These are phyloP conservation scores for Hypomyces perniciosus DNA, from an alignment of 2,329 filamentous ascomycete genomes.

Conservation along the genomic window DNA sequence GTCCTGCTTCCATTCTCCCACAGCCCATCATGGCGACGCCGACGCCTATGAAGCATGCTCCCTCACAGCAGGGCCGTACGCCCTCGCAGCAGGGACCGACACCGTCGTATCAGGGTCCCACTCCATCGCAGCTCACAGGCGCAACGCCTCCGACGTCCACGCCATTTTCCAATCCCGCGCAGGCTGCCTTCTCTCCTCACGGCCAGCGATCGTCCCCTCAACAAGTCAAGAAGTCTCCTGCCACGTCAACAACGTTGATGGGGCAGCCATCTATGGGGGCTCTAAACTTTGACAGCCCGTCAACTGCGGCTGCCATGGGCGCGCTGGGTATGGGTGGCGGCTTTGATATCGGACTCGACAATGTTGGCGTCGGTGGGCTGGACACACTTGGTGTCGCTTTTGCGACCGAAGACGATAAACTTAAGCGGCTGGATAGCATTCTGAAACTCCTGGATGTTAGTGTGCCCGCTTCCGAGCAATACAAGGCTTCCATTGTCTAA, in stretches of 20 bases:
- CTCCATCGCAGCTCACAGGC: slow-evolving; percentile 41
- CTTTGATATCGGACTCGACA: slow-evolving; percentile 49
- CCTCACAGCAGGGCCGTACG: slow-evolving; percentile 38
- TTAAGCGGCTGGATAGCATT: slow-evolving; percentile 48
- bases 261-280: slow-evolving; percentile 39
- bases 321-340: slow-evolving; percentile 44
- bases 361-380: slow-evolving; percentile 43
- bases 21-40: slow-evolving; percentile 41
- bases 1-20: slow-evolving; percentile 2
- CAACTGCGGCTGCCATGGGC: slow-evolving; percentile 55
- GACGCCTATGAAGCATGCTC: slow-evolving; percentile 42
- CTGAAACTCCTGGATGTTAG: slow-evolving; percentile 45
- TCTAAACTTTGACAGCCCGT: slow-evolving; percentile 59
- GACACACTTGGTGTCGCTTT: slow-evolving; percentile 33
- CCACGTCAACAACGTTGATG: slow-evolving; percentile 42
- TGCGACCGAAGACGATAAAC: slow-evolving; percentile 47
- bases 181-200: slow-evolving; percentile 54
- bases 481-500: neutral
- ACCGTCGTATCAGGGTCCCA: slow-evolving; percentile 31
- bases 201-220: slow-evolving; percentile 57
- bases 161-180: slow-evolving; percentile 54
- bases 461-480: neutral
- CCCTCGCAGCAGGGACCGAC: slow-evolving; percentile 29
- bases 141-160: slow-evolving; percentile 63
- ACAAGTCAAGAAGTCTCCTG: slow-evolving; percentile 58